Conservation (phyloP, 805 yeast species). For the Saccharomycopsis microspora region DNA sequence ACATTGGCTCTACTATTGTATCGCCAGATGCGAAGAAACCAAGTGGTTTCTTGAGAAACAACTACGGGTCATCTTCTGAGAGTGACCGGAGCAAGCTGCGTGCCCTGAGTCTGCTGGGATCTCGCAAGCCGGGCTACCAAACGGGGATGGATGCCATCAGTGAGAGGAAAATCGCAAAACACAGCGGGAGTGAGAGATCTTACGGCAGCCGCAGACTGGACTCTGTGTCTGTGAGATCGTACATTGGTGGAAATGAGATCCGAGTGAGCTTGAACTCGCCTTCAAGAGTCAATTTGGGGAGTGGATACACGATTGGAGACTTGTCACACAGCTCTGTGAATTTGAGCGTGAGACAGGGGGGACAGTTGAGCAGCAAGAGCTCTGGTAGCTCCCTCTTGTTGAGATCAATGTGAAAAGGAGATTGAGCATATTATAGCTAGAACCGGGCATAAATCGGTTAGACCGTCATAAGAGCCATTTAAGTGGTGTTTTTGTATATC, state of each 20-base stretch:
- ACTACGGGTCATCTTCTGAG: not conserved
- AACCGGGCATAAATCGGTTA: no score
- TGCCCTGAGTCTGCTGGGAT: not conserved
- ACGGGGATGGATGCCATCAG: not conserved
- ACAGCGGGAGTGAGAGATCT: not conserved
- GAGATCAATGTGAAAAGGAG: not conserved
- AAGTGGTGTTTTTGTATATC: no score
- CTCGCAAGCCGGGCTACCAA: not conserved
- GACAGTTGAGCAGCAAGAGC: constrained; percentile 3
- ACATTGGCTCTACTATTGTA: not conserved
- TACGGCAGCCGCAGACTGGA: constrained; percentile 3
- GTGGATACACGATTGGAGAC: constrained; percentile 4
- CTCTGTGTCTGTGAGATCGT: constrained; percentile 11
- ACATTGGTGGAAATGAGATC: constrained; percentile 11
- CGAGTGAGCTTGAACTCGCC: constrained; percentile 9
- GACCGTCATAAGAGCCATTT: no score
- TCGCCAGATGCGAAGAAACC: not conserved
- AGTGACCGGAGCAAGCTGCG: not conserved
- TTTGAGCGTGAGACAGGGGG: constrained; percentile 1
- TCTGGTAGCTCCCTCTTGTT: constrained; percentile 7
- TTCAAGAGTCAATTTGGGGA: not conserved
- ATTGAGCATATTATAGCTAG: not conserved
- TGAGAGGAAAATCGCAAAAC: not conserved
- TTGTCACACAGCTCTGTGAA: constrained; percentile 9
- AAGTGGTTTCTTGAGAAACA: not conserved